These are phyloP conservation scores for Tagetes erecta DNA, from an alignment of 129 eudicot species.

Conservation along the genomic window DNA sequence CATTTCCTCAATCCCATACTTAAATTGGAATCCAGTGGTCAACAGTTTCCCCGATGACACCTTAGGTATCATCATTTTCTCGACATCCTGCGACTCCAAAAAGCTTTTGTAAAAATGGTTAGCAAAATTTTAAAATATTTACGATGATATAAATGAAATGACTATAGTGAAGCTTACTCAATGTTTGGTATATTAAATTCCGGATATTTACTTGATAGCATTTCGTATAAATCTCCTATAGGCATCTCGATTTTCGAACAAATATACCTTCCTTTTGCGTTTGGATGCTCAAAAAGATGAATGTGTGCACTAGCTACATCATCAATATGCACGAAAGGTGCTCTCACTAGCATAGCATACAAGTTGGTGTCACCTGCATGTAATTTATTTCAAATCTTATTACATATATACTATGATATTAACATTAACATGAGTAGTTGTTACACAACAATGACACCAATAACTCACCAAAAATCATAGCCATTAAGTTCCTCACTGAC, in stretches of 20 bases:
- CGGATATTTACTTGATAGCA: slow-evolving; percentile 44
- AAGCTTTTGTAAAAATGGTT: too few species aligned
- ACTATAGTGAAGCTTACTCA: slow-evolving; percentile 40
- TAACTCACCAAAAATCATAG: slow-evolving; percentile 50
- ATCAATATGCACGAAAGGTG: slow-evolving; percentile 48
- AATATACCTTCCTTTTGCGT: slow-evolving; percentile 59
- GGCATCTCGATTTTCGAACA: slow-evolving; percentile 46
- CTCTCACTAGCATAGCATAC: slow-evolving; percentile 2
- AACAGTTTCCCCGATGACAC: slow-evolving; percentile 41
- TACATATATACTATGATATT: too few species aligned
- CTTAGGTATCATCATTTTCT: slow-evolving; percentile 8
- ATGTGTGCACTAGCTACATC: slow-evolving; percentile 60
- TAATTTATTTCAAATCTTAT: too few species aligned
- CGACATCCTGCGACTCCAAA: slow-evolving; percentile 9
- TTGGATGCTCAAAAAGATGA: slow-evolving; percentile 47
- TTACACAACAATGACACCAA: not conserved
- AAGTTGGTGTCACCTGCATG: slow-evolving; percentile 33
- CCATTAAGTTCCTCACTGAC: slow-evolving; percentile 38
- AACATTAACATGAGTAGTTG: too few species aligned
- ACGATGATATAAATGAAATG: not conserved
- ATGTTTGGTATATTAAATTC: slow-evolving; percentile 41
- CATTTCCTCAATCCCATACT: slow-evolving; percentile 54
- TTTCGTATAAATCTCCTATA: slow-evolving; percentile 28
- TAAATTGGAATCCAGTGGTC: slow-evolving; percentile 46
- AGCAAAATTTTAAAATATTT: too few species aligned